These are phyloP conservation scores for Cercospora sesami DNA, from an alignment of 2,329 filamentous ascomycete genomes.

Conservation along the genomic window DNA sequence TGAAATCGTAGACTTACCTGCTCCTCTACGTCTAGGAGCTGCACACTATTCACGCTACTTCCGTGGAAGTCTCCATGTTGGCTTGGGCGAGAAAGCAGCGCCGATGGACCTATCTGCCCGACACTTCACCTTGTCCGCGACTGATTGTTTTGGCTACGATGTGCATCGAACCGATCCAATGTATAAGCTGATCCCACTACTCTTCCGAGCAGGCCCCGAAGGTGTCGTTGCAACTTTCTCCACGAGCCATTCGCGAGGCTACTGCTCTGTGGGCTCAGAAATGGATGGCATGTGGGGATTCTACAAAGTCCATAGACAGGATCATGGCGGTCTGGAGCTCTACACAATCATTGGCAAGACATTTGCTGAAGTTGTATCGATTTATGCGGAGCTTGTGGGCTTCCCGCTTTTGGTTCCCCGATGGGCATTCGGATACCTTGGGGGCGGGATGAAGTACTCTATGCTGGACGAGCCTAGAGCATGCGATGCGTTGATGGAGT, in stretches of 20 bases:
- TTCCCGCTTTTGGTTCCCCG: conserved; percentile 67
- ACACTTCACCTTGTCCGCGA: conserved; percentile 66
- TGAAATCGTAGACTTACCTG: neutral
- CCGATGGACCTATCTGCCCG: conserved; percentile 71
- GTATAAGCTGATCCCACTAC: conserved; percentile 73
- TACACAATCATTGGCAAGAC: conserved; percentile 68
- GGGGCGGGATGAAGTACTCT: conserved; percentile 65
- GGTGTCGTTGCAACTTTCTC: conserved; percentile 70
- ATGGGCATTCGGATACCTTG: conserved; percentile 72
- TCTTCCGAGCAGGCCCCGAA: conserved; percentile 65
- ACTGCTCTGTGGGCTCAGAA: conserved; percentile 67
- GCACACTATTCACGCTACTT: conserved; percentile 67
- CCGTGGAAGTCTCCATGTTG: conserved; percentile 64
- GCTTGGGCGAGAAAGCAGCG: conserved; percentile 70
- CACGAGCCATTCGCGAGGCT: conserved; percentile 63
- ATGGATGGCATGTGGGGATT: conserved; percentile 75
- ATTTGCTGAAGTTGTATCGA: conserved; percentile 63
- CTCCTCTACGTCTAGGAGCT: neutral
- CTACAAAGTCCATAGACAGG: conserved; percentile 73
- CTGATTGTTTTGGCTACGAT: conserved; percentile 73
- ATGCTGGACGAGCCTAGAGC: conserved; percentile 59
- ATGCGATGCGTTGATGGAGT: conserved; percentile 59
- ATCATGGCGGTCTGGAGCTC: conserved; percentile 70
- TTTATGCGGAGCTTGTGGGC: conserved; percentile 67
- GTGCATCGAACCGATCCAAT: conserved; percentile 69